phyloP scores from a whole-genome alignment of 768 basidiomycete genomes.

The Roridomyces roridus region DNA sequence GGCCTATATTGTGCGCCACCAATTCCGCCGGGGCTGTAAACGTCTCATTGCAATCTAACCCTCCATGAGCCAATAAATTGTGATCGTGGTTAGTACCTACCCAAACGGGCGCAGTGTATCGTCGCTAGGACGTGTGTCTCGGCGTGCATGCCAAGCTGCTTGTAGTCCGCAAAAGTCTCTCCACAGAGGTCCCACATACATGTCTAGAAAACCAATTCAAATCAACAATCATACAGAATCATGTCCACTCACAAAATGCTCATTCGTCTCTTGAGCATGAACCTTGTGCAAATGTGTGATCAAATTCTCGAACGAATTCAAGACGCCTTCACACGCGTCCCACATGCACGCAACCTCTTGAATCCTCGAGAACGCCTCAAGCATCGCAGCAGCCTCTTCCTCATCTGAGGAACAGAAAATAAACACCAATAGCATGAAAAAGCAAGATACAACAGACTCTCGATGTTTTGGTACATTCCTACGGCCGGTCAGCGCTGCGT shows the following conservation, averaged over 20 bases:
- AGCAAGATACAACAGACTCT: slow-evolving; percentile 20
- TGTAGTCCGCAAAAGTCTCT: slow-evolving; percentile 42
- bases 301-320: slow-evolving; percentile 60
- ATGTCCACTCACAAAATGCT: not conserved
- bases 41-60: slow-evolving; percentile 57
- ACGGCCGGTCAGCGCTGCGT: slow-evolving; percentile 1
- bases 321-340: slow-evolving; percentile 57
- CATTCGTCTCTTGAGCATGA: slow-evolving; percentile 39
- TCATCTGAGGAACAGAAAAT: slow-evolving; percentile 42
- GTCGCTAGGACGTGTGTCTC: slow-evolving; percentile 54
- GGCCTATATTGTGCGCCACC: slow-evolving; percentile 52
- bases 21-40: slow-evolving; percentile 55
- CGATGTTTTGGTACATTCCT: slow-evolving; percentile 27
- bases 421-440: slow-evolving; percentile 12
- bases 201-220: too few species aligned
- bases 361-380: slow-evolving; percentile 55
- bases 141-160: slow-evolving; percentile 53
- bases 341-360: slow-evolving; percentile 61
- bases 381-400: slow-evolving; percentile 50
- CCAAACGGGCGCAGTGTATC: slow-evolving; percentile 56
- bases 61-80: slow-evolving; percentile 16
- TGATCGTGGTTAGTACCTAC: slow-evolving; percentile 27
- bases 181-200: slow-evolving; percentile 68
- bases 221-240: too few species aligned
- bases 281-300: slow-evolving; percentile 51